Evolutionary conservation across 2,329 filamentous ascomycete genomes (phyloP).

Genomic region (Xylariomycetidae sp.): DNA sequence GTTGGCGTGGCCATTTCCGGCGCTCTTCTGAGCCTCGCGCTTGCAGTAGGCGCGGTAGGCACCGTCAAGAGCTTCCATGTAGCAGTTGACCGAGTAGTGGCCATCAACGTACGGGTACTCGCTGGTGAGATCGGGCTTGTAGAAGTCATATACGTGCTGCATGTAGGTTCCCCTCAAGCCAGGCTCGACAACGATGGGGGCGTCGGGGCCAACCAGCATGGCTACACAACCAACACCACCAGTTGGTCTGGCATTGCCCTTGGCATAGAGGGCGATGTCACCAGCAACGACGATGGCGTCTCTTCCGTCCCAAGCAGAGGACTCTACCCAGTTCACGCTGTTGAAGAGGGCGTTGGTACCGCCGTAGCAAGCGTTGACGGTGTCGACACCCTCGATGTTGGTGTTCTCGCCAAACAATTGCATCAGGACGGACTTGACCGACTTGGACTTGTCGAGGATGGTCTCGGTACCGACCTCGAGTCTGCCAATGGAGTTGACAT

Average conservation of each 20-base stretch:
- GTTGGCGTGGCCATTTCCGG: slow-evolving; percentile 56
- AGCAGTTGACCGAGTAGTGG: slow-evolving; percentile 78
- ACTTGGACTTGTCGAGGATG: slow-evolving; percentile 85
- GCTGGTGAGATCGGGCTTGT: slow-evolving; percentile 83
- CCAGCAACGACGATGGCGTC: slow-evolving; percentile 76
- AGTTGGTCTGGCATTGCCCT: slow-evolving; percentile 75
- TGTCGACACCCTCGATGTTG: slow-evolving; percentile 80
- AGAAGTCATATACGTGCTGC: slow-evolving; percentile 84
- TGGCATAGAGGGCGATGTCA: slow-evolving; percentile 82
- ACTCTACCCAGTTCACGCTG: slow-evolving; percentile 80
- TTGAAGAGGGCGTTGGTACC: slow-evolving; percentile 84
- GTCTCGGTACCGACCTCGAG: slow-evolving; percentile 85
- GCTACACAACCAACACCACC: slow-evolving; percentile 77
- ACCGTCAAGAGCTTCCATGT: slow-evolving; percentile 73
- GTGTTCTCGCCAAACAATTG: slow-evolving; percentile 80
- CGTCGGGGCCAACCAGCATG: slow-evolving; percentile 73
- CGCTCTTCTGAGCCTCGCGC: slow-evolving; percentile 59
- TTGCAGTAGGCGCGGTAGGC: slow-evolving; percentile 78
- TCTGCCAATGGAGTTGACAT: slow-evolving; percentile 71
- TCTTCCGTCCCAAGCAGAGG: slow-evolving; percentile 79
- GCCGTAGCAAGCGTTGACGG: slow-evolving; percentile 81
- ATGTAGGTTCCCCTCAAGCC: slow-evolving; percentile 77
- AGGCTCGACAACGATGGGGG: slow-evolving; percentile 71
- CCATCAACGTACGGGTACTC: slow-evolving; percentile 85
- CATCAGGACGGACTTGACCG: slow-evolving; percentile 84